A percentile compares a stretch with the other conserved stretches of the same genome.
phyloP scores from a whole-genome alignment of 2,329 filamentous ascomycete species.

The Trichoderma sp. region DNA sequence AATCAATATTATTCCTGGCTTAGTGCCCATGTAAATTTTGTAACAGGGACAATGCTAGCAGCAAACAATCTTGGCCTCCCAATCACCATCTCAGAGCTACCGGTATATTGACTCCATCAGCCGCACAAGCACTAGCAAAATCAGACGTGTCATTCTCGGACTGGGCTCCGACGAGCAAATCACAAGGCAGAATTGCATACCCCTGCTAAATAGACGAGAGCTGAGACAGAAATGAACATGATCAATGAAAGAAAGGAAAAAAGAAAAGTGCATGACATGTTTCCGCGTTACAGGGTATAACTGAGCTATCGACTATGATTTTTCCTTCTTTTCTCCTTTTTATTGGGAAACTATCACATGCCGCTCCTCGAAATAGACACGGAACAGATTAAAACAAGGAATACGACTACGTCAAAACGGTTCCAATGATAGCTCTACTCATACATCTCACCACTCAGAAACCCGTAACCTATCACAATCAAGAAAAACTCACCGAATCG shows the following conservation, averaged over 20 bases:
- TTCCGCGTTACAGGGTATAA: not conserved
- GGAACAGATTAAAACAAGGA: not conserved
- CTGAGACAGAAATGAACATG: not conserved
- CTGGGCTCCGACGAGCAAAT: not conserved
- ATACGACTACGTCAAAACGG: not conserved
- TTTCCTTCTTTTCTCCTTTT: not conserved
- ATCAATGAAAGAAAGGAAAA: not conserved
- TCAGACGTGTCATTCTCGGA: not conserved
- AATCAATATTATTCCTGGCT: not conserved
- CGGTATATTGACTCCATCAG: not conserved
- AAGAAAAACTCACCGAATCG: not conserved
- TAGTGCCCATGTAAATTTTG: not conserved
- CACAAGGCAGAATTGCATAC: not conserved
- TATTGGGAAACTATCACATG: not conserved
- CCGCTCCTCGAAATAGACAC: not conserved
- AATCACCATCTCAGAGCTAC: not conserved
- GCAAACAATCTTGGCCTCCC: not conserved
- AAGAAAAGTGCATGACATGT: not conserved
- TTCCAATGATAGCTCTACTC: not conserved
- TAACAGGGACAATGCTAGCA: not conserved
- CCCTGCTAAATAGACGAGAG: not conserved
- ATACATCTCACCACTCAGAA: not conserved
- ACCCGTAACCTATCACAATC: not conserved
- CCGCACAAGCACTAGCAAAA: not conserved
- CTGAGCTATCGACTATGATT: not conserved